Percentiles rank a stretch among this genome's conserved stretches.
These are phyloP conservation scores for Malassezia japonica DNA, from an alignment of 1,284 basidiomycete genomes.

Conservation along the genomic window DNA sequence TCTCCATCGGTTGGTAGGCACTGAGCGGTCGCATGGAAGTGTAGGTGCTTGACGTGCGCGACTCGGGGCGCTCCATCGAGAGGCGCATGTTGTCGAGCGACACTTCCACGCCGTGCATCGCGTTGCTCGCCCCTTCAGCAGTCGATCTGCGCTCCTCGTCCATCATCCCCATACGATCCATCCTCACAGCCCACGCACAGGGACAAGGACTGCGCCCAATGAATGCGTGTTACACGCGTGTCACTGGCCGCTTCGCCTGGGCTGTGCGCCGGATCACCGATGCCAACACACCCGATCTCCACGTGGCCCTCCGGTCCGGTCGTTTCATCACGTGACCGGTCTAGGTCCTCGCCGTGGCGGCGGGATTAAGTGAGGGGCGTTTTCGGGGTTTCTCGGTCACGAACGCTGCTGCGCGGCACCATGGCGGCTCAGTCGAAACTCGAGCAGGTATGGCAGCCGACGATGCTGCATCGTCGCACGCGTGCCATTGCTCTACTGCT, in stretches of 20 bases:
- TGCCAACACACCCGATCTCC: constrained; percentile 7
- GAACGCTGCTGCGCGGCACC: no score
- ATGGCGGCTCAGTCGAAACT: constrained; percentile 14
- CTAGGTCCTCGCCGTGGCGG: neutral
- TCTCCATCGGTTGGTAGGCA: constrained; percentile 42
- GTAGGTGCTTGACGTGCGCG: constrained; percentile 11
- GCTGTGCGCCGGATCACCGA: constrained; percentile 2
- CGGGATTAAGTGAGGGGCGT: neutral
- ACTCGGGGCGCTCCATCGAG: constrained; percentile 12
- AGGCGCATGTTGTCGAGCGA: neutral
- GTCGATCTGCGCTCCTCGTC: neutral
- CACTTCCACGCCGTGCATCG: no score
- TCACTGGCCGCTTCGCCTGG: constrained; percentile 2
- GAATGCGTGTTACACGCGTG: no score
- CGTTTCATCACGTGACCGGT: neutral
- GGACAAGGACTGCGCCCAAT: no score
- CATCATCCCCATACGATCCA: neutral
- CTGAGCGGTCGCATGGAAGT: constrained; percentile 33
- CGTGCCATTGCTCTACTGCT: constrained; percentile 5
- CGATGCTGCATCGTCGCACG: neutral
- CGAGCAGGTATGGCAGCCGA: neutral
- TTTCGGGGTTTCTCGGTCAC: no score
- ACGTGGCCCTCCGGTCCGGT: constrained; percentile 7
- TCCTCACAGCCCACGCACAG: no score
- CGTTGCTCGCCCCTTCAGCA: no score